Base-by-base conservation (phyloP, 139 green algal species). In the Coelastrella sp. region DNA sequence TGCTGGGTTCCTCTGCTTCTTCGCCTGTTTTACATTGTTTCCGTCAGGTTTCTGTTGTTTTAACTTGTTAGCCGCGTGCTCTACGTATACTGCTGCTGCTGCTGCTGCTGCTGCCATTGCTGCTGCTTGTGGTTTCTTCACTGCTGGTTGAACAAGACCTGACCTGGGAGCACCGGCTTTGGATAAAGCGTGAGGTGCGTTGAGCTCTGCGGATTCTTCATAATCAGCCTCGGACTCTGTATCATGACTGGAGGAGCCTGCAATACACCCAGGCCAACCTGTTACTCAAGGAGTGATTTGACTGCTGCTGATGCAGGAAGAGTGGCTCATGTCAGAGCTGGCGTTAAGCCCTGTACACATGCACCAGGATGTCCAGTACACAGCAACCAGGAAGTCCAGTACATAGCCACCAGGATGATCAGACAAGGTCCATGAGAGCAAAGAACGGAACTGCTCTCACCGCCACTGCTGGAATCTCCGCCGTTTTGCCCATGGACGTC, bases 401-500 rank as follows among this genome's bases (percentile, higher is more conserved):
- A 49, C 35, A 49, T 3, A 49, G n/a, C n/a, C n/a, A 49, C 35
- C 35, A 49, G 35, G 35, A 49, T 49, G 35, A 49, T 49, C 35
- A 49, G 1, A 49, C 3, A 49, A 49, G 35, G 35, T 49, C 35
- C 35, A 49, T 49, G 35, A 49, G 1, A 5, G 35, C 35, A 49
- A 49, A 49, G 35, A 49, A 3, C 84, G 56, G 84, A 70, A 68
- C 49, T 57, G 60, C 61, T 87, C 61, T 78, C 76, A 35, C n/a
- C 58, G 25, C 87, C 87, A 60, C 87, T 91, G 87, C 65, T 79
- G 20, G 87, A 87, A 9, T 60, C 60, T 7, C 82, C 89, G 1
- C 89, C 89, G 8, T 89, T 15, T 63, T 14, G 9, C 7, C 79
- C 89, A 24, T 92, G 89, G 57, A 88, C 70, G 25, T 92, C 57